Conservation (phyloP, 2,329 filamentous ascomycete species). For the Xylariales sp. region DNA sequence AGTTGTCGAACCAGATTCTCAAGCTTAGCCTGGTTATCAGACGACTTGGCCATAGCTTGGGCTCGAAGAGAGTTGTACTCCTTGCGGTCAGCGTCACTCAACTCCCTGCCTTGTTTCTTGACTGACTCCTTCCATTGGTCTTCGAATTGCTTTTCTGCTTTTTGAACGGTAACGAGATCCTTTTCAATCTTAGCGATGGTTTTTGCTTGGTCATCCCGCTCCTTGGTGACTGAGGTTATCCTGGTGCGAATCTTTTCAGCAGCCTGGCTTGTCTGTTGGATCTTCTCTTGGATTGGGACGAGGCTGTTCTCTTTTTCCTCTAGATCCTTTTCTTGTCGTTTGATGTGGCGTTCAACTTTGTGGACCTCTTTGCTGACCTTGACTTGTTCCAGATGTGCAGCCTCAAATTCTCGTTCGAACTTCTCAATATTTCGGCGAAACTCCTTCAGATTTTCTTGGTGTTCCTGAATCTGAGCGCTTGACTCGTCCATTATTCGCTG, state of each 20-base stretch:
- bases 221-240: slow-evolving; percentile 67
- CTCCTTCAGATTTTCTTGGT: slow-evolving; percentile 93
- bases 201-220: slow-evolving; percentile 67
- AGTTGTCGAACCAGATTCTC: slow-evolving; percentile 84
- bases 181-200: slow-evolving; percentile 72
- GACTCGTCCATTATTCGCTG: slow-evolving; percentile 92
- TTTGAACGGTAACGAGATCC: slow-evolving; percentile 79
- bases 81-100: slow-evolving; percentile 81
- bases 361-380: slow-evolving; percentile 70
- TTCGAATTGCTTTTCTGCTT: slow-evolving; percentile 84
- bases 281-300: slow-evolving; percentile 88
- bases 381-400: slow-evolving; percentile 78
- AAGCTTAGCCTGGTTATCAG: slow-evolving; percentile 75
- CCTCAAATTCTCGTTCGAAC: slow-evolving; percentile 75
- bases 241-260: slow-evolving; percentile 64
- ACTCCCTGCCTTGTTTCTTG: slow-evolving; percentile 79
- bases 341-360: slow-evolving; percentile 82
- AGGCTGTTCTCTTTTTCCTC: slow-evolving; percentile 82
- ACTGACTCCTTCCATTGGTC: slow-evolving; percentile 80
- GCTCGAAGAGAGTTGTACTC: slow-evolving; percentile 83
- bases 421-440: slow-evolving; percentile 82
- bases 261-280: slow-evolving; percentile 70
- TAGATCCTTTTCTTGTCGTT: slow-evolving; percentile 78
- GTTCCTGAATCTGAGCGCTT: slow-evolving; percentile 81
- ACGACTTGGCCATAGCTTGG: slow-evolving; percentile 79